phyloP scores from a whole-genome alignment of 805 yeast genomes.

The Danielia oregonensis region DNA sequence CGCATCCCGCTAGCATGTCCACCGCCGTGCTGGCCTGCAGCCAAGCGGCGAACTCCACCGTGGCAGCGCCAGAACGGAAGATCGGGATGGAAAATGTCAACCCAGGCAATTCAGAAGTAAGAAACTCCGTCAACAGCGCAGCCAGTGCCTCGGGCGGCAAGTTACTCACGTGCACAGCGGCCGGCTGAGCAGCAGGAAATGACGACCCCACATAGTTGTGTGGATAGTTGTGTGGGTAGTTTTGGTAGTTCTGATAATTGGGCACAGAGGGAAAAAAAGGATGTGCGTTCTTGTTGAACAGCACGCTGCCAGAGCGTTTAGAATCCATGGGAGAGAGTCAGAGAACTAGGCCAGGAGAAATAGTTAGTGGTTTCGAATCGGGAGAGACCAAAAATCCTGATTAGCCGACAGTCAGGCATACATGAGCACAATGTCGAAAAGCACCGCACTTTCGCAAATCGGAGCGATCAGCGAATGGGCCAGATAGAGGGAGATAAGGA shows the following conservation, averaged over 20 bases:
- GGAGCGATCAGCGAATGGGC: too few species aligned
- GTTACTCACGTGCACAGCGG: not conserved
- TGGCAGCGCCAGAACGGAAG: not conserved
- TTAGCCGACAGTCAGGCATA: too few species aligned
- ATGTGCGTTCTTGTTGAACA: slow-evolving; percentile 3
- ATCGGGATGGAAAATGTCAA: not conserved
- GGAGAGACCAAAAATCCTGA: too few species aligned
- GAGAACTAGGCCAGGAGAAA: too few species aligned
- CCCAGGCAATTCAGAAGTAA: not conserved
- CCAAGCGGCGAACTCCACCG: not conserved
- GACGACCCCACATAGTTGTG: not conserved
- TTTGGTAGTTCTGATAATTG: not conserved
- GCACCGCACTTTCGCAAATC: too few species aligned
- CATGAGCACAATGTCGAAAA: too few species aligned
- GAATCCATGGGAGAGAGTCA: too few species aligned
- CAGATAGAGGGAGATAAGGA: too few species aligned
- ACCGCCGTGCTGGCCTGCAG: not conserved
- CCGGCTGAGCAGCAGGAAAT: too few species aligned
- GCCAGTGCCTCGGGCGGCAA: not conserved
- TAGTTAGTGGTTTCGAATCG: too few species aligned
- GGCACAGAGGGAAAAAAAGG: slow-evolving; percentile 1
- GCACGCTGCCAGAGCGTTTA: not conserved
- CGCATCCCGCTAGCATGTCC: not conserved
- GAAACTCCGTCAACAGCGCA: not conserved
- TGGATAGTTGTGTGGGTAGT: not conserved